phyloP scores from a whole-genome alignment of 2,329 filamentous ascomycete species.

The Ophiostoma sp. region DNA sequence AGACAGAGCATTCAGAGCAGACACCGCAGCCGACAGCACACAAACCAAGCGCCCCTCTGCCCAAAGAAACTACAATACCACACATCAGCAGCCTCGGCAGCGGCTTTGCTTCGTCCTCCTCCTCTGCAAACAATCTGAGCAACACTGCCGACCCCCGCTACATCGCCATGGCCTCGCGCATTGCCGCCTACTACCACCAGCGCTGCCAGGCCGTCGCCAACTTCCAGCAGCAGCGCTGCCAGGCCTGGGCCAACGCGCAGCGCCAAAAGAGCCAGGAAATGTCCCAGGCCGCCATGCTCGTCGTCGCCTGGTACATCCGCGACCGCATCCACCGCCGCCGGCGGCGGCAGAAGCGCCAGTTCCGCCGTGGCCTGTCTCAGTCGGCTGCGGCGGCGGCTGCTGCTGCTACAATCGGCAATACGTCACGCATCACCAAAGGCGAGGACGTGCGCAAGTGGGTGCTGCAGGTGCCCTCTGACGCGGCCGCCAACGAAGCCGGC shows the following conservation, averaged over 20 bases:
- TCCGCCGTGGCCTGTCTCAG: constrained; percentile 37
- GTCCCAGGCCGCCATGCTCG: constrained; percentile 46
- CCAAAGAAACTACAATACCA: background rate
- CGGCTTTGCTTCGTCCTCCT: background rate
- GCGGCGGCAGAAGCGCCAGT: constrained; percentile 39
- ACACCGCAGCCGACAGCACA: background rate
- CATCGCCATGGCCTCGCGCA: constrained; percentile 44
- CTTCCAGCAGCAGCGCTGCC: constrained; percentile 45
- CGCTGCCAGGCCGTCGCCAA: constrained; percentile 44
- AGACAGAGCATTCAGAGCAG: background rate
- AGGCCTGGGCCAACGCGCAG: constrained; percentile 45
- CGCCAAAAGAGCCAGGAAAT: constrained; percentile 46
- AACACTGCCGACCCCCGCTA: constrained; percentile 38
- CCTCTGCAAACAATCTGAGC: background rate
- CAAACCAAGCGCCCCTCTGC: background rate
- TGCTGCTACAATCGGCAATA: background rate
- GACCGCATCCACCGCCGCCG: constrained; percentile 44
- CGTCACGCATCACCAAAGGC: constrained; percentile 34
- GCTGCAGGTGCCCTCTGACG: constrained; percentile 37
- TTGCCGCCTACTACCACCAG: constrained; percentile 47
- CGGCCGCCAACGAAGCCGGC: constrained; percentile 31
- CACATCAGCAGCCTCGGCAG: background rate
- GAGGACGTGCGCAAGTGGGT: constrained; percentile 44
- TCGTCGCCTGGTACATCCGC: constrained; percentile 47
- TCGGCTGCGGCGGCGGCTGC: background rate